These are phyloP conservation scores for Alternaria gaisen DNA, from an alignment of 2,329 filamentous ascomycete genomes.

Conservation along the genomic window DNA sequence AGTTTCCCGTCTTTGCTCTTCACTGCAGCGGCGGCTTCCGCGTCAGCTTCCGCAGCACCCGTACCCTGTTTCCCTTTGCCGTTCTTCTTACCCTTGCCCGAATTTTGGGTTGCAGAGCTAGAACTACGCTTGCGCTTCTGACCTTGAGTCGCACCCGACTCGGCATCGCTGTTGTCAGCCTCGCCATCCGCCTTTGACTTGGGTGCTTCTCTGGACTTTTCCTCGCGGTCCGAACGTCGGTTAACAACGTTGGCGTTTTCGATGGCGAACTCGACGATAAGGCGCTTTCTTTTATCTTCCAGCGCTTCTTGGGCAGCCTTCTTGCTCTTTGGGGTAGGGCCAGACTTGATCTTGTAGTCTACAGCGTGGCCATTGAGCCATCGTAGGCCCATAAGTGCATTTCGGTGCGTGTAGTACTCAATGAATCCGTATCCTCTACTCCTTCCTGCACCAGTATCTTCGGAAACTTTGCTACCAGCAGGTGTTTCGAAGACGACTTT, in stretches of 20 bases:
- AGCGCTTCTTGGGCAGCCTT: conserved; percentile 53
- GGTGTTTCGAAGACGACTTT: conserved; percentile 93
- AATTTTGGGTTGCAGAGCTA: conserved; percentile 14
- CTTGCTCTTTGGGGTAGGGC: conserved; percentile 53
- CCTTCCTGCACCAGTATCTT: conserved; percentile 78
- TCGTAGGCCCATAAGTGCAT: conserved; percentile 91
- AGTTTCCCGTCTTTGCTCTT: conserved; percentile 56
- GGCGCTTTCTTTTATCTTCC: conserved; percentile 82
- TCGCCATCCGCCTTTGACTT: conserved; percentile 28
- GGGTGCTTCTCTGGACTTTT: conserved; percentile 61
- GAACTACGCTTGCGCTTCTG: conserved; percentile 54
- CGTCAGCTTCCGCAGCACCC: conserved; percentile 27
- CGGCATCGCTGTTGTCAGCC: conserved; percentile 19
- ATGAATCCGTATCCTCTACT: conserved; percentile 97
- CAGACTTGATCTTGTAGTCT: conserved; percentile 60
- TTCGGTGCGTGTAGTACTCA: conserved; percentile 92
- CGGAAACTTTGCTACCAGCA: conserved; percentile 83
- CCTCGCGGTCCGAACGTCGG: conserved; percentile 72
- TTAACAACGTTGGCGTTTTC: conserved; percentile 97
- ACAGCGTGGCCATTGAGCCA: conserved; percentile 86
- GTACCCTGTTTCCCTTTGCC: conserved; percentile 27
- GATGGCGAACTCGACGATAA: conserved; percentile 97
- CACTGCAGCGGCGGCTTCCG: conserved; percentile 20
- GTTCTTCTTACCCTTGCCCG: conserved; percentile 22
- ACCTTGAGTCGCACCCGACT: conserved; percentile 29